phyloP scores from a whole-genome alignment of 345 rosid species.

The Kernera saxatilis region DNA sequence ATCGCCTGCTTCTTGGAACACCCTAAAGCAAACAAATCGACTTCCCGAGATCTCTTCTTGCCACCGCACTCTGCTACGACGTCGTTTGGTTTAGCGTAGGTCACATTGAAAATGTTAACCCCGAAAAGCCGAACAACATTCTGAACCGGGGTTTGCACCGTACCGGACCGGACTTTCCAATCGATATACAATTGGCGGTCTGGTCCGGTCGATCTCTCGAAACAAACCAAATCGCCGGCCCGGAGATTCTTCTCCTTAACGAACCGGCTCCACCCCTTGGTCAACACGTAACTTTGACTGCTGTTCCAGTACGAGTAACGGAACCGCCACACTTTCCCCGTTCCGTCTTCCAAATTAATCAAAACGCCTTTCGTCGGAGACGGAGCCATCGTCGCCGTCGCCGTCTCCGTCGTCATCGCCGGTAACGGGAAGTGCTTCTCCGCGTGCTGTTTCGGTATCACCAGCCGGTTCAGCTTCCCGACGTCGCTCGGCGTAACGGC shows the following conservation, averaged over 20 bases:
- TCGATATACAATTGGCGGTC: constrained; percentile 68
- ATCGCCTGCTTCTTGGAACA: constrained; percentile 69
- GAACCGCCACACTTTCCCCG: constrained; percentile 90
- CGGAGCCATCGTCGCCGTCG: not conserved
- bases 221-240: constrained; percentile 78
- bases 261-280: constrained; percentile 94
- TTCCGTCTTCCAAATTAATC: constrained; percentile 64
- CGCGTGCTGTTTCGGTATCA: constrained; percentile 94
- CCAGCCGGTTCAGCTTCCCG: constrained; percentile 88
- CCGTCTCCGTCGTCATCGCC: not conserved
- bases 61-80: constrained; percentile 33
- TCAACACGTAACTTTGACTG: constrained; percentile 91
- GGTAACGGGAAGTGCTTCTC: constrained; percentile 69
- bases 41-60: constrained; percentile 52
- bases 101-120: constrained; percentile 62
- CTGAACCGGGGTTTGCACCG: constrained; percentile 24
- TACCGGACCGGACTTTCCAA: constrained; percentile 37
- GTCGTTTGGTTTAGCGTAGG: constrained; percentile 44
- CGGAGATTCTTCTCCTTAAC: constrained; percentile 79
- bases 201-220: constrained; percentile 72
- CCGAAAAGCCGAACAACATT: constrained; percentile 25
- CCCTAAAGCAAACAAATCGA: constrained; percentile 49
- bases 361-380: constrained; percentile 55
- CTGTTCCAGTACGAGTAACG: constrained; percentile 97
- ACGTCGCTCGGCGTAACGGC: constrained; percentile 97